Conservation (phyloP, 208 protist species). For the Trichomonas gallinae region DNA sequence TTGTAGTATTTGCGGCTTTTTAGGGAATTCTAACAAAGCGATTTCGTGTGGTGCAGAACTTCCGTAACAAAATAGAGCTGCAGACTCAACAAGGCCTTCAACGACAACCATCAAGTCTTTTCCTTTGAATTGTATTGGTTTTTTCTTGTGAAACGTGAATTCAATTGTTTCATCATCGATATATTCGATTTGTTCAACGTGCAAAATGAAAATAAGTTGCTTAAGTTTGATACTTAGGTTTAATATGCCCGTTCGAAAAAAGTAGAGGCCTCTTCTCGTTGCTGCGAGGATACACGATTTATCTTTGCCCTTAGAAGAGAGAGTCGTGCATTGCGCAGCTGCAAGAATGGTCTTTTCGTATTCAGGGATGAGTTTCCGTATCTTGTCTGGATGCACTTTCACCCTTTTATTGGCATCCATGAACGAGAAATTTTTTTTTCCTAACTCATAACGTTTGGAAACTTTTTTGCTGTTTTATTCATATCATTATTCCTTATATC, state of each 20-base stretch:
- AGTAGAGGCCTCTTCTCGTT: background rate
- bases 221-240: background rate
- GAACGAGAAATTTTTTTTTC: background rate
- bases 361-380: background rate
- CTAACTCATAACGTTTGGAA: background rate
- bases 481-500: too few relatives aligned
- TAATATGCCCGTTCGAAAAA: background rate
- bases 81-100: background rate
- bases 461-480: too few relatives aligned
- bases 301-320: background rate
- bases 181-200: background rate
- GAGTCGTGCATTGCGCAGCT: background rate
- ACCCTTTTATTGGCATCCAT: background rate
- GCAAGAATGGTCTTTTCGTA: background rate
- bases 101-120: background rate
- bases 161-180: background rate
- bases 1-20: background rate
- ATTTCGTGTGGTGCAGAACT: background rate
- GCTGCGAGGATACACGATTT: background rate
- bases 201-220: background rate
- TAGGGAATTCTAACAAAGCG: background rate
- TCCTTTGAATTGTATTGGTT: background rate
- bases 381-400: background rate
- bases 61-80: background rate
- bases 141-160: background rate